A percentile compares a stretch with the other conserved stretches of the same genome.
Conservation (phyloP, 1,284 basidiomycete species). For the Malassezia nana region DNA sequence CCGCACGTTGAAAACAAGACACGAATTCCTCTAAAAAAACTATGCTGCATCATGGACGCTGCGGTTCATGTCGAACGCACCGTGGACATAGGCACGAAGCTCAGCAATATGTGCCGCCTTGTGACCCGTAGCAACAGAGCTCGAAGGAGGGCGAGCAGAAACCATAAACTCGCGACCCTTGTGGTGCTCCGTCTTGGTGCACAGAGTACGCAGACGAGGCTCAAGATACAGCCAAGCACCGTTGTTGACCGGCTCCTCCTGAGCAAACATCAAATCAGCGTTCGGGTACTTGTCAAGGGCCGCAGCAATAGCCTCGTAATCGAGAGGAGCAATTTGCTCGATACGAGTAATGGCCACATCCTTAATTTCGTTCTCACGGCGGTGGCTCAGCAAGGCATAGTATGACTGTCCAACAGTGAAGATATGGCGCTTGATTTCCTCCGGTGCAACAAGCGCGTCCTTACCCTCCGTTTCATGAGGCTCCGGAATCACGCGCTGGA, state of each 20-base stretch:
- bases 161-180: constrained; percentile 58
- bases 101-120: constrained; percentile 56
- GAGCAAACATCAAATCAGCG: constrained; percentile 80
- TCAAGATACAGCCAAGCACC: constrained; percentile 71
- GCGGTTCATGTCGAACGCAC: constrained; percentile 35
- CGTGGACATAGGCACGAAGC: constrained; percentile 32
- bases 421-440: constrained; percentile 82
- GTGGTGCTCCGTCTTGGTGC: constrained; percentile 57
- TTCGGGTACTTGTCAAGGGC: constrained; percentile 79
- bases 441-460: constrained; percentile 61
- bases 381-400: constrained; percentile 62
- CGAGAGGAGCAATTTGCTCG: constrained; percentile 91
- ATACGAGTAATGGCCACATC: constrained; percentile 86
- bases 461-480: constrained; percentile 56
- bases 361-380: constrained; percentile 54
- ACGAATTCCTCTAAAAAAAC: not conserved
- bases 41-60: constrained; percentile 1
- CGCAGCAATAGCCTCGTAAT: constrained; percentile 60
- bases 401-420: constrained; percentile 77
- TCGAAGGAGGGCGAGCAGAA: constrained; percentile 39
- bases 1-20: not conserved
- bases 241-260: constrained; percentile 77
- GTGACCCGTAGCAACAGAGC: constrained; percentile 68
- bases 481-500: constrained; percentile 88
- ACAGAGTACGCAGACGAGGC: constrained; percentile 55